Base-by-base conservation (phyloP, 2,329 filamentous ascomycete genomes). In the Macroventuria anomochaeta region DNA sequence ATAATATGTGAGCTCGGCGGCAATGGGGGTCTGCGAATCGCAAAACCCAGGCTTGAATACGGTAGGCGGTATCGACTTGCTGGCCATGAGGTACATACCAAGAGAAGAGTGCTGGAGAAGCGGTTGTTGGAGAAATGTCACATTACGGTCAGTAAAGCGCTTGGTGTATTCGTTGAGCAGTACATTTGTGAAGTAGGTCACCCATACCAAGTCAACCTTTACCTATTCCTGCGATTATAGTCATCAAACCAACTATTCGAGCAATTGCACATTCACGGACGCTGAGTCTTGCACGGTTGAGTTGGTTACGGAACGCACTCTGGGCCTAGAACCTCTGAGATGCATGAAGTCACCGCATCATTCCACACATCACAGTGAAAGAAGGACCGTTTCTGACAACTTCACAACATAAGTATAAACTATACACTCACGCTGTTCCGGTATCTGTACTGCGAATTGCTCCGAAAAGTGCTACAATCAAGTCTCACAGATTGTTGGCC, bases 81-180 rank as follows among this genome's bases (percentile, higher is more conserved):
- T 48, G 31, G 57, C 57, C 57, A 59, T 59, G 8, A 53, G 57
- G 17, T 57, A 56, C 40, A 53, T 54, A 28, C 49, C 39, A 17
- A 53, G 57, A 1, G 57, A 57, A 10, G 57, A 59, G 21, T 57
- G 57, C 26, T 59, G 57, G 3, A 46, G 57, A 17, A 59, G 53
- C 1, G 57, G 53, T n/a, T 43, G 26, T 3, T 57, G 23, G 11
- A 59, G 53, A 18, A 59, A 53, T 59, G 20, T 4, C n/a, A 26
- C 3, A 6, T 36, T 5, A 7, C 23, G 23, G 23, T 25, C 8
- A n/a, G n/a, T n/a, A n/a, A 28, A 3, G 11, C 17, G 7, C 11
- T 11, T n/a, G n/a, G n/a, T 7, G 11, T 13, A 5, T 34, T 20
- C 7, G 12, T 15, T 44, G 15, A 21, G 15, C 6, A 29, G 5